Evolutionary conservation across 2,329 filamentous ascomycete species (phyloP).

Genomic region (Ceratocystis eucalypticola): DNA sequence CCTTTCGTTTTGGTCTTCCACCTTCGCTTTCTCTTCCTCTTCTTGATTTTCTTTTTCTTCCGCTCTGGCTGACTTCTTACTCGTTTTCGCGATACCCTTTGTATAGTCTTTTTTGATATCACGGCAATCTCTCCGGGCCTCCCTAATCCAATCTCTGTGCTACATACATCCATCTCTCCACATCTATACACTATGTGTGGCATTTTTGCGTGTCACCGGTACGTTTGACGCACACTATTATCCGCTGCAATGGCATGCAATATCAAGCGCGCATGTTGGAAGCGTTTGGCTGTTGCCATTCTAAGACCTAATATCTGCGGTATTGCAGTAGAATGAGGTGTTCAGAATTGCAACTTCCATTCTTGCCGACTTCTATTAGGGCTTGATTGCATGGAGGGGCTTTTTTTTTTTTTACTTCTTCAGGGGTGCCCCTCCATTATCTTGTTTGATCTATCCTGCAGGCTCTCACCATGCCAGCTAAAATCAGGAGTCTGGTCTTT

Average conservation of each 20-base stretch:
- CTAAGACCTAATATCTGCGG: not conserved
- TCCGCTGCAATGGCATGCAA: not conserved
- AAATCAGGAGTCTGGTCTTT: not conserved
- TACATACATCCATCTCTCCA: not conserved
- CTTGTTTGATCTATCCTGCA: no score
- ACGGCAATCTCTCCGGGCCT: not conserved
- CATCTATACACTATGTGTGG: slow-evolving; percentile 61
- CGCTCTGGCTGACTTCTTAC: not conserved
- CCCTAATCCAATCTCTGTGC: not conserved
- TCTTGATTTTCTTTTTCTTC: not conserved
- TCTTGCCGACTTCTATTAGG: not conserved
- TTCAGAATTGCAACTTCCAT: not conserved
- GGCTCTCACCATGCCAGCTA: not conserved
- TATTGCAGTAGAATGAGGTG: not conserved
- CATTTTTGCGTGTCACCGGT: slow-evolving; percentile 92
- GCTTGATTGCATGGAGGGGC: not conserved
- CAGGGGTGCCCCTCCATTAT: slow-evolving; percentile 1
- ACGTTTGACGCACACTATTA: slow-evolving; percentile 28
- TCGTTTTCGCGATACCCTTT: not conserved
- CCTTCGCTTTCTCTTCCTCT: not conserved
- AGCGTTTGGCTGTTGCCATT: not conserved
- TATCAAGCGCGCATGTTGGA: not conserved
- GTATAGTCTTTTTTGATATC: not conserved
- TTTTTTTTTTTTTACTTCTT: not conserved
- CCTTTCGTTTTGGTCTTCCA: not conserved